phyloP scores from a whole-genome alignment of 2,329 filamentous ascomycete species.

The Calonectria pteridis region DNA sequence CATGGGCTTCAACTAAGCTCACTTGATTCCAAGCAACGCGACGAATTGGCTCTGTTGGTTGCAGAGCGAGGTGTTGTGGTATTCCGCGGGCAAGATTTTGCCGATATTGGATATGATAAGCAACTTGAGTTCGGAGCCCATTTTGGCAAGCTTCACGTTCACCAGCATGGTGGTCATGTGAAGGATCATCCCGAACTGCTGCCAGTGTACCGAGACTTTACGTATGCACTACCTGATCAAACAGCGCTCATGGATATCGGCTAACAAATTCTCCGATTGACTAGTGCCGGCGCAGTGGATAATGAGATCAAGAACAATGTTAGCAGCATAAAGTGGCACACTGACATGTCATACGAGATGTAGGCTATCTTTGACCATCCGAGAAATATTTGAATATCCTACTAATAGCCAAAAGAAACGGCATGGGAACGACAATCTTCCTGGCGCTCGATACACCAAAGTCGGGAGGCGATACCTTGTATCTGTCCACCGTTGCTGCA shows the following conservation, averaged over 20 bases:
- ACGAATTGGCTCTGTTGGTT: slow-evolving; percentile 57
- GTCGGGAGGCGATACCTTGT: slow-evolving; percentile 23
- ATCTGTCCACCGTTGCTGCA: slow-evolving; percentile 15
- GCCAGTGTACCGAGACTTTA: slow-evolving; percentile 22
- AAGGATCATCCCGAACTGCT: slow-evolving; percentile 10
- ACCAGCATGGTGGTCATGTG: slow-evolving; percentile 37
- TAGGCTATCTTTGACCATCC: not conserved
- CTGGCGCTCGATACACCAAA: not conserved
- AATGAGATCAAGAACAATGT: slow-evolving; percentile 43
- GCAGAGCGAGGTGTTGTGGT: slow-evolving; percentile 56
- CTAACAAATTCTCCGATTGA: not conserved
- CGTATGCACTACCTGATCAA: not conserved
- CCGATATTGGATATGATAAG: slow-evolving; percentile 52
- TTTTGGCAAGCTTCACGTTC: slow-evolving; percentile 55
- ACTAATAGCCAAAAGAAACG: slow-evolving; percentile 7
- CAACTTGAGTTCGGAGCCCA: slow-evolving; percentile 54
- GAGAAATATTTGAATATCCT: slow-evolving; percentile 18
- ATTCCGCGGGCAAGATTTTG: slow-evolving; percentile 50
- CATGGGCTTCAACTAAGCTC: slow-evolving; percentile 55
- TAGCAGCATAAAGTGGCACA: slow-evolving; percentile 52
- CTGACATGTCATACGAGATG: slow-evolving; percentile 58
- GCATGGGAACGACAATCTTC: slow-evolving; percentile 54
- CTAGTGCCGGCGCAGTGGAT: slow-evolving; percentile 23
- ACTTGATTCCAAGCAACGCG: slow-evolving; percentile 53
- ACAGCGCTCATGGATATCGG: too few relatives aligned